Conservation (phyloP, 2,329 filamentous ascomycete genomes). For the Capronia americana region DNA sequence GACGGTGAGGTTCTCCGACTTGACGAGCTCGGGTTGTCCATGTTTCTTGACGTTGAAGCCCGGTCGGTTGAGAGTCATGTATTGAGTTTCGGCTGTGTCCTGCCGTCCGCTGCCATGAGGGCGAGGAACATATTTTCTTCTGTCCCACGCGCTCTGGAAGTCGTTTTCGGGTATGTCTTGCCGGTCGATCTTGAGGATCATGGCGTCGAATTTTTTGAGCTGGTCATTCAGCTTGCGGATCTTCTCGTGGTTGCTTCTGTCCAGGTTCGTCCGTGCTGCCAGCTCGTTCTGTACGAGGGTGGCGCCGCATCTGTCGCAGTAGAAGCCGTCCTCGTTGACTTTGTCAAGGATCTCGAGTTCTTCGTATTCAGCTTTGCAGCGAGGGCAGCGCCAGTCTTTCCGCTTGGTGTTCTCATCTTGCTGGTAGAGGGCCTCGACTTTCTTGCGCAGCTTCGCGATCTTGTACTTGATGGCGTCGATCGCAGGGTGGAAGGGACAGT, state of each 20-base stretch:
- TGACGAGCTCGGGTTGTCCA: constrained; percentile 50
- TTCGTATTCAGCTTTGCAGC: constrained; percentile 86
- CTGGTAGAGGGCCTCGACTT: constrained; percentile 82
- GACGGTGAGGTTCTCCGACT: constrained; percentile 54
- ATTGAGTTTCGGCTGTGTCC: constrained; percentile 50
- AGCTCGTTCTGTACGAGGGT: constrained; percentile 54
- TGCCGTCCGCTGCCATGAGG: constrained; percentile 46
- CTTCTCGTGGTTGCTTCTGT: constrained; percentile 57
- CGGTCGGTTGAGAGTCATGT: constrained; percentile 50
- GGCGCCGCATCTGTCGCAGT: constrained; percentile 77
- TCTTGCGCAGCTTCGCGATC: constrained; percentile 84
- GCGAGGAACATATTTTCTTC: constrained; percentile 54
- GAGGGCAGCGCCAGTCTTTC: constrained; percentile 86
- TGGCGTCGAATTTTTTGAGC: constrained; percentile 53
- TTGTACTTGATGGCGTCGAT: constrained; percentile 97
- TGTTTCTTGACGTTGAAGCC: constrained; percentile 41
- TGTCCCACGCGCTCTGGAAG: constrained; percentile 57
- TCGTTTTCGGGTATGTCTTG: constrained; percentile 53
- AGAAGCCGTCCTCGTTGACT: constrained; percentile 71
- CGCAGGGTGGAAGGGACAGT: constrained; percentile 90
- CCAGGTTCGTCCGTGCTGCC: constrained; percentile 50
- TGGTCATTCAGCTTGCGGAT: constrained; percentile 58
- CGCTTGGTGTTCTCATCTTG: constrained; percentile 69
- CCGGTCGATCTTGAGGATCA: constrained; percentile 57
- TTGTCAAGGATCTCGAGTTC: constrained; percentile 86